phyloP scores from a whole-genome alignment of 192 early-diverging fungal species.

The Powellomyces hirtus region DNA sequence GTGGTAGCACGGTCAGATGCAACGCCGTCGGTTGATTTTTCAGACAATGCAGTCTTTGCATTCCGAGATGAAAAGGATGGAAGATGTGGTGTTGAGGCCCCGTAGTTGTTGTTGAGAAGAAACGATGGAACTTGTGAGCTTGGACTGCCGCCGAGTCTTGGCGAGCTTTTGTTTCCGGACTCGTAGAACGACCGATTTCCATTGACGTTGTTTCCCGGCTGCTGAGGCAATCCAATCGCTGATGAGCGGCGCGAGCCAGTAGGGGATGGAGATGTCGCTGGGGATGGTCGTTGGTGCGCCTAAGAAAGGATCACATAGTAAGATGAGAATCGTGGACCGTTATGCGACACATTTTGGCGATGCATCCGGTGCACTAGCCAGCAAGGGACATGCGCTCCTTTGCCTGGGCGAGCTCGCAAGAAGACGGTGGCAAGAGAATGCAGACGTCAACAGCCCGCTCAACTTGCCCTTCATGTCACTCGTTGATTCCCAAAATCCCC shows the following conservation, averaged over 20 bases:
- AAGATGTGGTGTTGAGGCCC: too few relatives aligned
- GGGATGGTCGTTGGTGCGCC: neutral
- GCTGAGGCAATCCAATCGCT: neutral
- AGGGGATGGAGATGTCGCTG: neutral
- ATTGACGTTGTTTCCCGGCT: neutral
- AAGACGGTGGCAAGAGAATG: too few relatives aligned
- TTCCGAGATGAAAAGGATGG: too few relatives aligned
- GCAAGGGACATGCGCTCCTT: too few relatives aligned
- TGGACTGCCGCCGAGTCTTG: conserved; percentile 3
- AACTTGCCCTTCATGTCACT: too few relatives aligned
- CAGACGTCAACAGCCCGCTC: too few relatives aligned
- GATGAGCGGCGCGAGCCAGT: neutral
- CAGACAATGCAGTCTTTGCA: too few relatives aligned
- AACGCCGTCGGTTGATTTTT: neutral
- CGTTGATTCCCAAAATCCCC: too few relatives aligned
- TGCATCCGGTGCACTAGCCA: too few relatives aligned
- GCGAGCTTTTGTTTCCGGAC: neutral
- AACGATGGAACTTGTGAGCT: neutral
- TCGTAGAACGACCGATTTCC: neutral
- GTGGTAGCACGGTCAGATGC: neutral
- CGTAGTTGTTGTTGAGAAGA: neutral
- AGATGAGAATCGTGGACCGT: neutral
- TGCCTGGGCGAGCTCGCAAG: neutral
- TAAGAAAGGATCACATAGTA: neutral
- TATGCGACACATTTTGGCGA: too few relatives aligned